Evolutionary conservation across 192 early-diverging fungal species (phyloP), one percentile per base, ranked within the genome.

Genomic region (Coemansia sp.): DNA sequence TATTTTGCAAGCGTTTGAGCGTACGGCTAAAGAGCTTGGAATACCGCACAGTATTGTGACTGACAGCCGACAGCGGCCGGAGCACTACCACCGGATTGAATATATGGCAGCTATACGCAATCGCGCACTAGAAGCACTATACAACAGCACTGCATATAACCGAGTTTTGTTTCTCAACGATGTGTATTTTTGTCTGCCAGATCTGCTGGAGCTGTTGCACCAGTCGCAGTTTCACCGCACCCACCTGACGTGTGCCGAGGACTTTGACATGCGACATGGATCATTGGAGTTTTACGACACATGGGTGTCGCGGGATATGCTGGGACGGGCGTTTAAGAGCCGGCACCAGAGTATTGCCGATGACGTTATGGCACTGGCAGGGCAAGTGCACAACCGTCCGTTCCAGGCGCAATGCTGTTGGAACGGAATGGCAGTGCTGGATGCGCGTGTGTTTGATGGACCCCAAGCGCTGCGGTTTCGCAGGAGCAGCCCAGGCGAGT

Each of bases 341-440:
- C 63, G 49, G 10, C 48, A 63, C 56, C 72, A 63, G 37, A 72
- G 70, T 51, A 73, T 79, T 47, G 76, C 69, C 0, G 70, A 79
- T 6, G 81, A 79, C 56, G 19, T 47, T 24, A 12, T 17, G 5
- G 71, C 71, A 19, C 64, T 72, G 14, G 51, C 47, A 2, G 62
- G 66, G 1, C 70, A 74, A 19, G 12, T 62, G 14, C 32, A 37
- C 39, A 59, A 60, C 56, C 65, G 66, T 10, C 83, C 80, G 10
- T 79, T 75, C 47, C 83, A 82, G 51, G 73, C 73, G 19, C 76
- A 79, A 49, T 84, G 76, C 48, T 84, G 83, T 54, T 84, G 83
- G 79, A 84, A 82, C 55, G 83, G 83, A 21, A 48, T 74, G 39
- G 68, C 73, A 0, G 69, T 82, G 15, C 59, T 84, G 9, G 70